Conservation (phyloP, 352 stramenopile genomes). For the Pythium brachiatum region DNA sequence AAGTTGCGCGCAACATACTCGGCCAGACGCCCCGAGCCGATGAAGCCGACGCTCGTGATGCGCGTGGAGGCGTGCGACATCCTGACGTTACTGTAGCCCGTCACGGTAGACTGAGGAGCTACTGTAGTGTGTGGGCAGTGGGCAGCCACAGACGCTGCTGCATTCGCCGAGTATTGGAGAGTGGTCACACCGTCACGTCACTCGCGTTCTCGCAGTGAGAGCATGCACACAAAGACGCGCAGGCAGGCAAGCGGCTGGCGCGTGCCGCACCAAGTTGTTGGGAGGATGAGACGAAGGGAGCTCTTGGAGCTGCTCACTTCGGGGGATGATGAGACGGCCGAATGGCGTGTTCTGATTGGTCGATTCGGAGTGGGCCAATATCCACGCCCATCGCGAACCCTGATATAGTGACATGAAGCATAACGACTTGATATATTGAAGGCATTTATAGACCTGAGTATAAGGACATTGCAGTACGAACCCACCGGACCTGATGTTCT, state of each 20-base stretch:
- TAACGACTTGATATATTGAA: too few species aligned
- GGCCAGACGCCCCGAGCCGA: conserved; percentile 62
- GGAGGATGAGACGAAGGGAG: neutral
- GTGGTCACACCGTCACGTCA: neutral
- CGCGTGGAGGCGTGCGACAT: conserved; percentile 20
- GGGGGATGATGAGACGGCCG: neutral
- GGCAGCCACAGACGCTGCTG: neutral
- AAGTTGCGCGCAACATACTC: conserved; percentile 61
- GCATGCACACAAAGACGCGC: conserved; percentile 1
- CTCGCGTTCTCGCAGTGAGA: too few species aligned
- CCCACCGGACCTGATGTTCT: neutral
- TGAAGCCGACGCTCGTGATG: conserved; percentile 69
- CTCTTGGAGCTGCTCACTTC: neutral
- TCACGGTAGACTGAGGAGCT: too few species aligned
- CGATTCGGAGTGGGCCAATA: neutral
- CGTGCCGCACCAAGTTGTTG: neutral
- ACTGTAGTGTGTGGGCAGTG: too few species aligned
- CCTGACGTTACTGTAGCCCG: conserved; percentile 5
- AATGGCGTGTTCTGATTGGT: neutral
- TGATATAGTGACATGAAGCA: neutral
- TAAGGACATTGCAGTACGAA: neutral
- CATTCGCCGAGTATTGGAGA: neutral
- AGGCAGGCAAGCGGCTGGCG: neutral
- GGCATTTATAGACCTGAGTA: too few species aligned
- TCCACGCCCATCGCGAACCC: neutral